phyloP scores from a whole-genome alignment of 129 eudicot species.

The Lonicera japonica region DNA sequence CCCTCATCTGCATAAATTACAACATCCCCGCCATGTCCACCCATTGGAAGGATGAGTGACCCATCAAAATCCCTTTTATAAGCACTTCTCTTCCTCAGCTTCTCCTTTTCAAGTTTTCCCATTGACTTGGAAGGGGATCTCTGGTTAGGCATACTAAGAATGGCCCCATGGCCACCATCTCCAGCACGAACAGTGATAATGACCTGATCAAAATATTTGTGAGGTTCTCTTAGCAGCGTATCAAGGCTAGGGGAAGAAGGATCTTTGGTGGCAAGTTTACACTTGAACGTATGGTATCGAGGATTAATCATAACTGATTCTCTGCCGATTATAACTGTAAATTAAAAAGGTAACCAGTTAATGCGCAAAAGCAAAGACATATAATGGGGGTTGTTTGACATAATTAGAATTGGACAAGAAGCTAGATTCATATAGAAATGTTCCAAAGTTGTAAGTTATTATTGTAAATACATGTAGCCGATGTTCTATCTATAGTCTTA shows the following conservation, averaged over 20 bases:
- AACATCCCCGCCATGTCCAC: constrained; percentile 95
- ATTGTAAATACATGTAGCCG: too few species aligned
- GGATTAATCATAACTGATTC: constrained; percentile 15
- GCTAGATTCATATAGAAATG: too few species aligned
- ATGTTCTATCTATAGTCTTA: too few species aligned
- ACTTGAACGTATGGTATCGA: constrained; percentile 20
- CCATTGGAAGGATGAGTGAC: constrained; percentile 80
- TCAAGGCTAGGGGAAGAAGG: constrained; percentile 49
- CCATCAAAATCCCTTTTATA: constrained; percentile 90
- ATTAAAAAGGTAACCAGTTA: too few species aligned
- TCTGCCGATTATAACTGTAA: constrained; percentile 36
- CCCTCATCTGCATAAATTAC: constrained; percentile 83
- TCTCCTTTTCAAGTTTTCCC: constrained; percentile 47
- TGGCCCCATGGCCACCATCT: constrained; percentile 94
- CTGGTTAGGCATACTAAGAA: constrained; percentile 51
- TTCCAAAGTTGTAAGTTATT: too few species aligned
- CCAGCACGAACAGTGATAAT: constrained; percentile 86
- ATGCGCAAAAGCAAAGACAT: too few species aligned
- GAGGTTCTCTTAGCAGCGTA: constrained; percentile 53
- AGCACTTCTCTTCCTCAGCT: constrained; percentile 46
- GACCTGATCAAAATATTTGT: constrained; percentile 88
- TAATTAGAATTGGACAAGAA: too few species aligned
- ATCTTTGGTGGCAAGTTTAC: constrained; percentile 56
- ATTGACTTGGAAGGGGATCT: constrained; percentile 42
- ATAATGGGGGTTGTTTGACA: too few species aligned